Evolutionary conservation across 768 basidiomycete species (phyloP), one percentile per base, ranked within the genome.

Genomic region (Leccinum ochraceum): DNA sequence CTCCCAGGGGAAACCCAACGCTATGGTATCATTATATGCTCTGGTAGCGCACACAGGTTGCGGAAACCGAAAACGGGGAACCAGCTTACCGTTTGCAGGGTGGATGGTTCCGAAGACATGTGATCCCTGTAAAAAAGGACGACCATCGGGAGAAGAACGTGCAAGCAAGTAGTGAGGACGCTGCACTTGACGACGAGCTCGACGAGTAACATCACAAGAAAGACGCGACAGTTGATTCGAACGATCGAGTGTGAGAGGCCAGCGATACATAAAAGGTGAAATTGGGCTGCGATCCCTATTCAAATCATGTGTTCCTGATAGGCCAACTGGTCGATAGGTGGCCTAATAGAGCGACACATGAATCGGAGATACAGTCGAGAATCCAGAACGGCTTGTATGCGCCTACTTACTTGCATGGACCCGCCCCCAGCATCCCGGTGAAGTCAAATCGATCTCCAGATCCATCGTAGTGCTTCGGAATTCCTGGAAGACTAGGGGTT

Each of bases 401-500:
- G 4, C 20, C 54, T 32, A 58, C 61, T 63, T 14, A 36, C 34
- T 36, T 39, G 49, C 39, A 53, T 32, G 20, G 20, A 9, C 20
- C 37, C 26, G 26, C 36, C 34, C 36, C 51, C 46, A 54, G 55
- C 32, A 17, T 37, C 44, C 51, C 34, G 62, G 50, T 39, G 59
- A 44, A 61, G 53, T 60, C 53, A 53, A 55, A 42, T 39, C 9
- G 53, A 63, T 63, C 63, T 52, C 60, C 37, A 66, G 69, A 68
- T 68, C 51, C 60, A 61, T 63, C 54, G 13, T 32, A 13, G 16
- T 58, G 20, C 58, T 59, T 60, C 54, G 24, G 37, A 53, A 46
- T 37, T 51, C 46, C 14, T 61, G 24, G 42, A 54, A 46, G 51
- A 58, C 60, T 57, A 54, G 34, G 50, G 6, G n/a, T 56, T 42